Conservation (phyloP, 805 yeast genomes). For the Metschnikowia peoriensis region DNA sequence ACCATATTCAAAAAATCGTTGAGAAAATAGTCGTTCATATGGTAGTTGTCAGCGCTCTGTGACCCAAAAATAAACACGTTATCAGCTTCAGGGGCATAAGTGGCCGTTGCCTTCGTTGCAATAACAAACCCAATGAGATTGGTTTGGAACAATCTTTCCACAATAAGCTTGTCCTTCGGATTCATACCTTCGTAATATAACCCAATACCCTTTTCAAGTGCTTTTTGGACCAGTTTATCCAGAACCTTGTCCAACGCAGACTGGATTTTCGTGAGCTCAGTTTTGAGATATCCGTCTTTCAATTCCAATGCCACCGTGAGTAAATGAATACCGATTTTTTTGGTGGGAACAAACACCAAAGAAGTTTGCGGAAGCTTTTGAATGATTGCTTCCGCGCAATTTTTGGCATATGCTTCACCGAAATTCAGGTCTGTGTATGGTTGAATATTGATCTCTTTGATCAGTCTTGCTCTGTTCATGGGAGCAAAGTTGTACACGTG, state of each 20-base stretch:
- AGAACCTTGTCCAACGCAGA: conserved; percentile 1
- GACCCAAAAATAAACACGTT: conserved; percentile 70
- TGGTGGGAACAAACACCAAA: conserved; percentile 54
- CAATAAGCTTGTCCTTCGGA: conserved; percentile 49
- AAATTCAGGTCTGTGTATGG: conserved; percentile 20
- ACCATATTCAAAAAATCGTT: conserved; percentile 66
- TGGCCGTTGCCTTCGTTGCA: conserved; percentile 57
- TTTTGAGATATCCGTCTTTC: conserved; percentile 1
- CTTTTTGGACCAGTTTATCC: conserved; percentile 8
- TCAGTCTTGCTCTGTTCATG: conserved; percentile 51
- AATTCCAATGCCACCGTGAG: conserved; percentile 5
- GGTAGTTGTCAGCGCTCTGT: conserved; percentile 52
- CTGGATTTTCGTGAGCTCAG: conserved; percentile 1
- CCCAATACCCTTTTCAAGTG: conserved; percentile 59
- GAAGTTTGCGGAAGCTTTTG: not conserved
- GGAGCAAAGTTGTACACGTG: conserved; percentile 72
- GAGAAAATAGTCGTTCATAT: conserved; percentile 54
- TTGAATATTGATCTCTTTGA: conserved; percentile 57
- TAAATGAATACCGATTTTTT: conserved; percentile 27
- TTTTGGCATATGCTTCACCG: not conserved
- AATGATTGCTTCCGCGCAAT: conserved; percentile 5
- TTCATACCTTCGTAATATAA: conserved; percentile 58
- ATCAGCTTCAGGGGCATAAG: conserved; percentile 50
- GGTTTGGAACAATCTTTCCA: conserved; percentile 50
- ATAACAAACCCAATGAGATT: conserved; percentile 57